Percentiles rank a stretch among this genome's conserved stretches.
These are phyloP conservation scores for Fusarium neocosmosporiellum DNA, from an alignment of 2,329 filamentous ascomycete genomes.

Conservation along the genomic window DNA sequence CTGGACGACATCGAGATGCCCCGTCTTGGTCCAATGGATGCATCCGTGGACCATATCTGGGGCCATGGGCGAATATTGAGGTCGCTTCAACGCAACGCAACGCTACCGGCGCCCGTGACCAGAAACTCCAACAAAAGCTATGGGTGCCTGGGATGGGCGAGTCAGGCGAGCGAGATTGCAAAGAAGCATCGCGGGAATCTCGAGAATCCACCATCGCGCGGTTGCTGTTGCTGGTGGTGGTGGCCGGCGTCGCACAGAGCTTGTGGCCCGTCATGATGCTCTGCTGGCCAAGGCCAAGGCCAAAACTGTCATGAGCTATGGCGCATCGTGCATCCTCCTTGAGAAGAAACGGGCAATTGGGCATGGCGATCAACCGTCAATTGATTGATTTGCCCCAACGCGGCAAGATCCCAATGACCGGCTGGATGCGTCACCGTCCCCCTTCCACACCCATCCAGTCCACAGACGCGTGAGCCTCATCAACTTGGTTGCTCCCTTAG, in stretches of 20 bases:
- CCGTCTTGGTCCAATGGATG: slow-evolving; percentile 36
- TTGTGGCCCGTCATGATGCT: slow-evolving; percentile 24
- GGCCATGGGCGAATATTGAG: slow-evolving; percentile 26
- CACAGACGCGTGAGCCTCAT: slow-evolving; percentile 13
- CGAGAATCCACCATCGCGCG: background rate
- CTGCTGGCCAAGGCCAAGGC: slow-evolving; percentile 21
- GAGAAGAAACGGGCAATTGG: slow-evolving; percentile 22
- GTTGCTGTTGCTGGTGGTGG: slow-evolving; percentile 1
- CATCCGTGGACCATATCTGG: slow-evolving; percentile 35
- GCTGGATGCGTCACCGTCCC: slow-evolving; percentile 29
- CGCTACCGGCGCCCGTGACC: slow-evolving; percentile 29
- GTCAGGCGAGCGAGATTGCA: slow-evolving; percentile 5
- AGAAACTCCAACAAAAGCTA: slow-evolving; percentile 11
- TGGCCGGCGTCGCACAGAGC: slow-evolving; percentile 25
- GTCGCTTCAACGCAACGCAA: slow-evolving; percentile 34
- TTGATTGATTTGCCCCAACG: slow-evolving; percentile 31
- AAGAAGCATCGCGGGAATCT: slow-evolving; percentile 5
- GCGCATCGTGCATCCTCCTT: slow-evolving; percentile 30
- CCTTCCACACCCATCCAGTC: slow-evolving; percentile 6
- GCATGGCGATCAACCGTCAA: slow-evolving; percentile 32
- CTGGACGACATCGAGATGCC: slow-evolving; percentile 39
- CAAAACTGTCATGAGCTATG: slow-evolving; percentile 25
- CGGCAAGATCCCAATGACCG: slow-evolving; percentile 21
- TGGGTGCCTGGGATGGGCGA: slow-evolving; percentile 2
- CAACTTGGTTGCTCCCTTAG: slow-evolving; percentile 7